Conservation (phyloP, 257 asterid species). For the Capsicum pubescens region DNA sequence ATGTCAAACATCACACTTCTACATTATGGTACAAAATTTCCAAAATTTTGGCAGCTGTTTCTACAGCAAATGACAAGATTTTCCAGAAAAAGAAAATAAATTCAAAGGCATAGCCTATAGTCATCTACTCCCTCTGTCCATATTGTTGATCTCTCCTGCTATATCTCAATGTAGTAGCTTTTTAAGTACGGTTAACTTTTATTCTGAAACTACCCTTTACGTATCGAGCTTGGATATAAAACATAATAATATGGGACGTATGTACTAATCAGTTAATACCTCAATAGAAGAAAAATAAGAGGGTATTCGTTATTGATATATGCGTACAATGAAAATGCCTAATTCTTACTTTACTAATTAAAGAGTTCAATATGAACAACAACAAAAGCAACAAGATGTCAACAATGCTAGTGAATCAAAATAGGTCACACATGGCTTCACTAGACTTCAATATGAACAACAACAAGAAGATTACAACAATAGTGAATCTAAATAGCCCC, state of each 20-base stretch:
- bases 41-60: neutral
- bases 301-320: neutral
- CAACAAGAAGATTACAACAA: too few relatives aligned
- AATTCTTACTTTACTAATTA: neutral
- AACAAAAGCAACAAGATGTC: too few relatives aligned
- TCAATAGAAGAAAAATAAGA: neutral
- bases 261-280: neutral
- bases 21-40: neutral
- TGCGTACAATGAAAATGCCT: neutral
- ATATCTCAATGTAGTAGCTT: neutral
- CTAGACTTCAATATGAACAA: too few relatives aligned
- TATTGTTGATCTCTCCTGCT: neutral
- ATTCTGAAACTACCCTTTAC: neutral
- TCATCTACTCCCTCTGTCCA: neutral
- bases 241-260: neutral
- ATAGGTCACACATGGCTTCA: too few relatives aligned
- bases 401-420: too few relatives aligned
- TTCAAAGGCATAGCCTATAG: neutral
- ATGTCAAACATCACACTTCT: neutral
- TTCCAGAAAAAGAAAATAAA: neutral
- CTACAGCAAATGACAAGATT: too few relatives aligned
- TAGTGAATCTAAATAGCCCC: too few relatives aligned
- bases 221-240: neutral
- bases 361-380: neutral
- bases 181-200: neutral